These are phyloP conservation scores for Podochytrium sp. DNA, from an alignment of 192 early-diverging fungal genomes.

Conservation along the genomic window DNA sequence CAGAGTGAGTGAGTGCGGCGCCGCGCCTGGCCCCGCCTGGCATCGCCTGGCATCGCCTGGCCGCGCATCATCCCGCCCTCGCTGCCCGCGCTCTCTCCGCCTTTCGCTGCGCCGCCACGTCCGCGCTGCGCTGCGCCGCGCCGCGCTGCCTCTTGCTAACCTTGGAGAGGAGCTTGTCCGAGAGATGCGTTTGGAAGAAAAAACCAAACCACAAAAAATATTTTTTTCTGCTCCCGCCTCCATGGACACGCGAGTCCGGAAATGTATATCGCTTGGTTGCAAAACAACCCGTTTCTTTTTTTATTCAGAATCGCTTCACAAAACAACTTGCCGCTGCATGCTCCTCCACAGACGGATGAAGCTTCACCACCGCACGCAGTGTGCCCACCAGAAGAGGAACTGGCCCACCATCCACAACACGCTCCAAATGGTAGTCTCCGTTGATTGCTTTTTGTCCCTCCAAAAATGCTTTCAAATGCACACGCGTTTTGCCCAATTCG, in stretches of 20 bases:
- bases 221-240: too few relatives aligned
- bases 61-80: neutral
- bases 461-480: constrained; percentile 8
- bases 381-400: neutral
- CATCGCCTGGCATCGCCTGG: neutral
- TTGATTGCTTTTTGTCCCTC: constrained; percentile 15
- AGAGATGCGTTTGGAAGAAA: too few relatives aligned
- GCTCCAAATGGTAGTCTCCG: constrained; percentile 17
- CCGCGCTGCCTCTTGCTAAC: too few relatives aligned
- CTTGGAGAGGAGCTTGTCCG: too few relatives aligned
- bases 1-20: too few relatives aligned
- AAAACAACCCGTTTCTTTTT: too few relatives aligned
- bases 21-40: neutral
- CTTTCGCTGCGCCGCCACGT: neutral
- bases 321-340: neutral
- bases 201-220: too few relatives aligned
- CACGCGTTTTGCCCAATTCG: neutral
- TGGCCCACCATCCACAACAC: neutral
- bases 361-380: neutral
- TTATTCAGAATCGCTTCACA: too few relatives aligned
- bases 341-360: constrained; percentile 2
- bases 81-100: neutral
- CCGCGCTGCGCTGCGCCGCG: neutral
- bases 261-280: too few relatives aligned
- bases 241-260: too few relatives aligned